Evolutionary conservation across 257 asterid genomes (phyloP), one percentile per base, ranked within the genome.

Genomic region (Mentha longifolia): DNA sequence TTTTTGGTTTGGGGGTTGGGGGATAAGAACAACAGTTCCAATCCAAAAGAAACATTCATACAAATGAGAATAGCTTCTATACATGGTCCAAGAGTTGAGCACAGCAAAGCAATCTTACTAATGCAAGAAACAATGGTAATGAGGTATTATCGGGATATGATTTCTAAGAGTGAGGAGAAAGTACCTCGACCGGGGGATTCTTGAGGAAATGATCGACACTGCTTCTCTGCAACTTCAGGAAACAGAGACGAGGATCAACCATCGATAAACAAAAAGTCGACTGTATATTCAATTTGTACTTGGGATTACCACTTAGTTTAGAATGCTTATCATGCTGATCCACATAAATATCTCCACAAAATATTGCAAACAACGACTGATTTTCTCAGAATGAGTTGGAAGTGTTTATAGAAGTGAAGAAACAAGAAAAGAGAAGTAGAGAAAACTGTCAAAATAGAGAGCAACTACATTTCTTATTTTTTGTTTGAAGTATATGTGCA

Each of bases 151-250:
- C 16, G 52, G 37, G 45, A 43, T 28, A 58, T 57, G 33, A 65
- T 25, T 51, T 33, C 10, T 51, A n/a, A n/a, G n/a, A n/a, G n/a
- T n/a, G n/a, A n/a, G n/a, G 31, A 22, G 13, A 57, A 61, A 54
- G 75, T 81, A 87, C 97, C 96, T 81, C 52, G 85, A 64, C 41
- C 76, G 68, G 88, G 83, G 66, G 84, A 74, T 43, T 81, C 82
- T 45, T 60, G 86, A 58, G 87, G 77, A 68, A 78, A 72, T 33
- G 92, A 79, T 70, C 76, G 85, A 71, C 80, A 72, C 80, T 87
- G 89, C 87, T 83, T 76, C 80, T 80, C 97, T 64, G 88, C 86
- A 67, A 80, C 83, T 81, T 73, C 52, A 55, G 7, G 43, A 35
- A 65, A 54, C 22, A 28, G 47, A 49, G 15, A 51, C 22, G 12